Conservation (phyloP, 345 rosid species). For the Rhodomyrtus tomentosa region DNA sequence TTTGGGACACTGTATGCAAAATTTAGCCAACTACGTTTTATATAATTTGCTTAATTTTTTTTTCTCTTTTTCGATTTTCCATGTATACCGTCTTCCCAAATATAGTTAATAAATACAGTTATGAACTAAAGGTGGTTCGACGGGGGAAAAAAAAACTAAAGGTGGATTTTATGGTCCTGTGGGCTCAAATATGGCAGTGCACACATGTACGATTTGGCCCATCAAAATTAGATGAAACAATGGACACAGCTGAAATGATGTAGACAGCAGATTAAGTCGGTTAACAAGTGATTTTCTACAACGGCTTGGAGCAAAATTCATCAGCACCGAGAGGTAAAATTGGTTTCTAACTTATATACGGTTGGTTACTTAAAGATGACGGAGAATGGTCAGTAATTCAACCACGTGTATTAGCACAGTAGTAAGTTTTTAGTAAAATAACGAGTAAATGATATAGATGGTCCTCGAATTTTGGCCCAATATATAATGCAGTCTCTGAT, state of each 20-base stretch:
- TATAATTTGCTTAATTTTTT: neutral
- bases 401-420: neutral
- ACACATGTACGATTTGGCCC: neutral
- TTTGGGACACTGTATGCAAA: neutral
- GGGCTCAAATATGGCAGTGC: neutral
- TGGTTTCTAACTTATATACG: neutral
- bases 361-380: neutral
- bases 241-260: too few species aligned
- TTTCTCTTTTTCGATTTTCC: neutral
- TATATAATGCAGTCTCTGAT: too few species aligned
- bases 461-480: too few species aligned
- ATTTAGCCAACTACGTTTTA: neutral
- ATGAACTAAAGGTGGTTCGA: neutral
- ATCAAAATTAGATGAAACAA: neutral
- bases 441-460: too few species aligned
- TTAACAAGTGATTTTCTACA: neutral
- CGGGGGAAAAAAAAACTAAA: neutral
- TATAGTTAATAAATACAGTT: neutral
- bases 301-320: neutral
- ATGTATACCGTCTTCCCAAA: neutral
- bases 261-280: neutral
- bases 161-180: neutral
- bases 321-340: neutral
- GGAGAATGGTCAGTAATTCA: neutral
- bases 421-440: neutral